phyloP scores from a whole-genome alignment of 139 green algal species.

The Nannochloris sp. region DNA sequence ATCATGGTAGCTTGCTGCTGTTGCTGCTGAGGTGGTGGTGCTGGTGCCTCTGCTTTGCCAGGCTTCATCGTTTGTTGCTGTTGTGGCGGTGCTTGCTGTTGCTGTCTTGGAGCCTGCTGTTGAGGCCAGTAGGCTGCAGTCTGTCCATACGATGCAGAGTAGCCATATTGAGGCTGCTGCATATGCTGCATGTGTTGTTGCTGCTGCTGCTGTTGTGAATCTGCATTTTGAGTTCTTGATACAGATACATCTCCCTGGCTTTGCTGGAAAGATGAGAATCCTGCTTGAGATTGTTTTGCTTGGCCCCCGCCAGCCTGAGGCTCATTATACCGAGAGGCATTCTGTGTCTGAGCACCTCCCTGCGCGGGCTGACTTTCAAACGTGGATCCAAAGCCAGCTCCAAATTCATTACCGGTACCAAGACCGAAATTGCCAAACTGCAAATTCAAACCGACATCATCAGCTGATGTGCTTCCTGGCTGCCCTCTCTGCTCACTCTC shows the following conservation, averaged over 20 bases:
- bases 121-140: constrained; percentile 5
- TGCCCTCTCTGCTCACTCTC: constrained; percentile 1
- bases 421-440: constrained; percentile 40
- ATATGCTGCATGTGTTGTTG: constrained; percentile 2
- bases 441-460: constrained; percentile 26
- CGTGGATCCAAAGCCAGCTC: constrained; percentile 6
- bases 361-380: constrained; percentile 1
- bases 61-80: not conserved
- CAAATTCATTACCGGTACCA: constrained; percentile 19
- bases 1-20: not conserved
- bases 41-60: not conserved
- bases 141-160: not conserved
- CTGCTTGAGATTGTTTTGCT: not conserved
- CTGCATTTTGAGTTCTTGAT: not conserved
- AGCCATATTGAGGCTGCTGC: constrained; percentile 1
- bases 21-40: not conserved
- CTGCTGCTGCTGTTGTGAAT: constrained; percentile 15
- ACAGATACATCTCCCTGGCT: not conserved
- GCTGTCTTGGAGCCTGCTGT: constrained; percentile 1
- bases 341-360: constrained; percentile 13
- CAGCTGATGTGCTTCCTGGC: constrained; percentile 3
- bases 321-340: constrained; percentile 8
- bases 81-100: constrained; percentile 5
- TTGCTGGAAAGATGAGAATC: not conserved
- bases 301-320: constrained; percentile 9